These are phyloP conservation scores for Anaeromyces robustus DNA, from an alignment of 192 early-diverging fungal species.

Conservation along the genomic window DNA sequence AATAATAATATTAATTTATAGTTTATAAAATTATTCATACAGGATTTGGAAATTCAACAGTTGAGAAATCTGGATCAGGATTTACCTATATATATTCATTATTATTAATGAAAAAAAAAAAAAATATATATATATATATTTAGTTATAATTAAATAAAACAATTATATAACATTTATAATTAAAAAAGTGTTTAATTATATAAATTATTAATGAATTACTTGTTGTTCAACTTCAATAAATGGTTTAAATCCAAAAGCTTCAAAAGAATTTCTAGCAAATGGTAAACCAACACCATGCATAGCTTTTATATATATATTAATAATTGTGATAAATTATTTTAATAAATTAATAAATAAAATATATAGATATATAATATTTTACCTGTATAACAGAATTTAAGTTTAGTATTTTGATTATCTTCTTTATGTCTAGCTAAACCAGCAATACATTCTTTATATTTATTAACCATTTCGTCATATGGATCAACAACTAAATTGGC, in stretches of 20 bases:
- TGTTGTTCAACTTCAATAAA: slow-evolving; percentile 52
- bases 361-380: not conserved
- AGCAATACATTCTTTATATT: slow-evolving; percentile 49
- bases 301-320: slow-evolving; percentile 11
- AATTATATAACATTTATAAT: no score
- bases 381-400: not conserved
- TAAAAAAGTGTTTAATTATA: no score
- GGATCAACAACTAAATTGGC: slow-evolving; percentile 27
- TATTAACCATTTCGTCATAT: slow-evolving; percentile 39
- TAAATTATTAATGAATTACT: slow-evolving; percentile 4
- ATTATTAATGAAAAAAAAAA: no score
- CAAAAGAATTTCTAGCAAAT: slow-evolving; percentile 53
- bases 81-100: not conserved
- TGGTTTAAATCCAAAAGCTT: slow-evolving; percentile 49
- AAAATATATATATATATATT: no score
- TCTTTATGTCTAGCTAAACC: slow-evolving; percentile 5
- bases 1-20: no score
- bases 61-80: slow-evolving; percentile 85
- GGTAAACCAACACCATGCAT: slow-evolving; percentile 89
- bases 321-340: slow-evolving; percentile 65
- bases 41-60: slow-evolving; percentile 61
- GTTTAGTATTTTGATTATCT: not conserved
- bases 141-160: no score
- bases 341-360: no score
- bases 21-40: no score